phyloP scores from a whole-genome alignment of 2,329 filamentous ascomycete species.

The Alternaria gaisen region DNA sequence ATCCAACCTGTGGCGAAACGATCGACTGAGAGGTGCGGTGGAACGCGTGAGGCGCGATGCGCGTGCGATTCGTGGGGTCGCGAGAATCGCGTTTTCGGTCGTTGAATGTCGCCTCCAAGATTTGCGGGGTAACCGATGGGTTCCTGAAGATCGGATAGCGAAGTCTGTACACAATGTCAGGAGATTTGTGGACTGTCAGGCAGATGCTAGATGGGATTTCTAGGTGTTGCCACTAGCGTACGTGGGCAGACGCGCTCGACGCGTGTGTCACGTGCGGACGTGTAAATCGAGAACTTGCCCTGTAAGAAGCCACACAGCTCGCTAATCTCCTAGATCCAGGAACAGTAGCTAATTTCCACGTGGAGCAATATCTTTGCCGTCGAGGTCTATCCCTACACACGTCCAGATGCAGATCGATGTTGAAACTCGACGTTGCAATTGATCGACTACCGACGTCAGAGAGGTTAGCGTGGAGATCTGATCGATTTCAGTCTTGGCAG shows the following conservation, averaged over 20 bases:
- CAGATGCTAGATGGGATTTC: neutral
- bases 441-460: slow-evolving; percentile 9
- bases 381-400: neutral
- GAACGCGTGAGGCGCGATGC: slow-evolving; percentile 9
- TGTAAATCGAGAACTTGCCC: neutral
- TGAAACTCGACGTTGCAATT: neutral
- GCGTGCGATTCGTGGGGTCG: slow-evolving; percentile 1
- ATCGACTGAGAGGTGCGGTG: neutral
- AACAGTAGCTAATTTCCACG: neutral
- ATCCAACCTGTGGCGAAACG: neutral
- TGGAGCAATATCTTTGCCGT: neutral
- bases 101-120: neutral
- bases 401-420: neutral
- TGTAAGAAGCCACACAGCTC: neutral
- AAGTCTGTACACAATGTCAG: neutral
- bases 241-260: slow-evolving; percentile 17
- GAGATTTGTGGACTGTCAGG: neutral
- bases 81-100: neutral
- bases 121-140: slow-evolving; percentile 12
- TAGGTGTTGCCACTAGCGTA: slow-evolving; percentile 27
- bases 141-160: slow-evolving; percentile 15
- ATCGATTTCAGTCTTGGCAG: slow-evolving; percentile 34
- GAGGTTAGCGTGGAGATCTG: slow-evolving; percentile 12
- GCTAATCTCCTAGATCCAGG: neutral
- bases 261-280: slow-evolving; percentile 28